phyloP scores from a whole-genome alignment of 2,329 filamentous ascomycete genomes.

The Ploettnerulaceae sp. region DNA sequence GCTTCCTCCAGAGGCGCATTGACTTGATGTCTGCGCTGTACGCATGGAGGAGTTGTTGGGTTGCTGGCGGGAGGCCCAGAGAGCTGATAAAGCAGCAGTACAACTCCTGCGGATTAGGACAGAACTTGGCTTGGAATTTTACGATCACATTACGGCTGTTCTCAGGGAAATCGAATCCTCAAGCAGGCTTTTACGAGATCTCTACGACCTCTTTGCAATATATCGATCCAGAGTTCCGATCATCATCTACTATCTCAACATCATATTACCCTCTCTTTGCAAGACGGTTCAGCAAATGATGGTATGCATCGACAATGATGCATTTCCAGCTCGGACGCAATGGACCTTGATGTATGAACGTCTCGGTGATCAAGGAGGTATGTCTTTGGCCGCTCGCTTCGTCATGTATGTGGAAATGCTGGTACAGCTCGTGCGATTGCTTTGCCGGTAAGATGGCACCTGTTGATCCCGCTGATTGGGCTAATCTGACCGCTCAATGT shows the following conservation, averaged over 20 bases:
- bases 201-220: slow-evolving; percentile 50
- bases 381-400: slow-evolving; percentile 49
- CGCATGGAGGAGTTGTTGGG: slow-evolving; percentile 36
- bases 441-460: slow-evolving; percentile 43
- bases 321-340: slow-evolving; percentile 35
- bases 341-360: slow-evolving; percentile 57
- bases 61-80: slow-evolving; percentile 51
- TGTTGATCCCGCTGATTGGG: slow-evolving; percentile 17
- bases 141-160: slow-evolving; percentile 44
- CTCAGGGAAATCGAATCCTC: slow-evolving; percentile 36
- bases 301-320: slow-evolving; percentile 46
- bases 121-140: slow-evolving; percentile 40
- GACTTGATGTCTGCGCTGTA: slow-evolving; percentile 30
- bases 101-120: slow-evolving; percentile 47
- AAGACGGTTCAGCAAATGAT: slow-evolving; percentile 50
- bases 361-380: slow-evolving; percentile 48
- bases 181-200: slow-evolving; percentile 45
- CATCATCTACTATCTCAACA: slow-evolving; percentile 50
- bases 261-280: slow-evolving; percentile 51
- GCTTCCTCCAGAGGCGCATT: slow-evolving; percentile 20
- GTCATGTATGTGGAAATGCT: slow-evolving; percentile 53
- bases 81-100: slow-evolving; percentile 44
- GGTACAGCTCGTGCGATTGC: slow-evolving; percentile 43
- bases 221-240: slow-evolving; percentile 46
- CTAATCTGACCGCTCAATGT: slow-evolving; percentile 21